A percentile compares a stretch with the other conserved stretches of the same genome.
Conservation (phyloP, 331 rosid genomes). For the Acacia concinna region DNA sequence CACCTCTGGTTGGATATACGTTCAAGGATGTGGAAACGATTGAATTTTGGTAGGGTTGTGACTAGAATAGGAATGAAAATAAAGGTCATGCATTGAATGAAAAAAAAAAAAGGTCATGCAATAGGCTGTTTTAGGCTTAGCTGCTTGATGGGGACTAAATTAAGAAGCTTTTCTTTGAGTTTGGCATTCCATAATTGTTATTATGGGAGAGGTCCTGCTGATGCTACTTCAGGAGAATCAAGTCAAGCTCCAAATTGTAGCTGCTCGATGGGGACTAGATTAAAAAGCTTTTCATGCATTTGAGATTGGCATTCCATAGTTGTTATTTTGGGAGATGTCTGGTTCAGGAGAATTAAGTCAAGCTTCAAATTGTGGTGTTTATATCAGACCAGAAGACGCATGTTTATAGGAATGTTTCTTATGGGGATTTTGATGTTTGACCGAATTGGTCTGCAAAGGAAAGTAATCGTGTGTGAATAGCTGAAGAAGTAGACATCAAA, state of each 20-base stretch:
- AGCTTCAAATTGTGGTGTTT: slow-evolving; percentile 4
- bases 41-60: slow-evolving; percentile 19
- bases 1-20: slow-evolving; percentile 24
- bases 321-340: slow-evolving; percentile 22
- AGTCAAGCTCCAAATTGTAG: slow-evolving; percentile 13
- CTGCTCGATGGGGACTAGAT: neutral
- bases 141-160: neutral
- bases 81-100: slow-evolving; percentile 8
- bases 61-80: slow-evolving; percentile 18
- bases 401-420: neutral
- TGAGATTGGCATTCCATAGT: slow-evolving; percentile 2
- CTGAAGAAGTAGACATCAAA: neutral
- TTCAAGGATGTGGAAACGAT: slow-evolving; percentile 23
- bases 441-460: neutral
- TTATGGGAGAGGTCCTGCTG: slow-evolving; percentile 20
- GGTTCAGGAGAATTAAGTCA: slow-evolving; percentile 15
- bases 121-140: neutral
- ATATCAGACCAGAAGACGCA: neutral
- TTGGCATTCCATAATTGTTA: neutral
- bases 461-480: neutral
- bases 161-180: neutral
- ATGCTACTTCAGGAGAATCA: slow-evolving; percentile 19
- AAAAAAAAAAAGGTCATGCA: neutral
- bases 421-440: slow-evolving; percentile 23
- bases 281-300: neutral